Evolutionary conservation across 768 basidiomycete species (phyloP).

Genomic region (Calocybe gangraenosa): DNA sequence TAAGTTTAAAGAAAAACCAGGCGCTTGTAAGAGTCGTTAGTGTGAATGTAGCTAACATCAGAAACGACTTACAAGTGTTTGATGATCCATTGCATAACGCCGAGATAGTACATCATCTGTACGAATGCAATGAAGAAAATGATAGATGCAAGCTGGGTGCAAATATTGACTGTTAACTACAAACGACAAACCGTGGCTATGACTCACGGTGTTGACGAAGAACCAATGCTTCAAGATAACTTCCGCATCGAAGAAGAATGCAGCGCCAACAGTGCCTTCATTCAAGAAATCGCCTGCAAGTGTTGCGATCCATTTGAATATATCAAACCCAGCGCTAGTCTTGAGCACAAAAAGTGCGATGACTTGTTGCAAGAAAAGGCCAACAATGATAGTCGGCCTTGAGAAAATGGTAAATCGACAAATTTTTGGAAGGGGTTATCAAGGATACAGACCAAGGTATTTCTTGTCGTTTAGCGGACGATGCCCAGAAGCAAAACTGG

Average conservation of each 20-base stretch:
- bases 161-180: constrained; percentile 2
- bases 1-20: constrained; percentile 89
- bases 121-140: constrained; percentile 95
- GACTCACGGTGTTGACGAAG: constrained; percentile 71
- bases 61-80: constrained; percentile 62
- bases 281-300: constrained; percentile 78
- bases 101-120: constrained; percentile 87
- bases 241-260: constrained; percentile 77
- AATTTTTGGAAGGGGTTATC: not conserved
- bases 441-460: constrained; percentile 61
- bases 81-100: constrained; percentile 94
- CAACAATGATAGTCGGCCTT: constrained; percentile 86
- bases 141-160: constrained; percentile 59
- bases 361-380: constrained; percentile 79
- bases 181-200: constrained; percentile 3
- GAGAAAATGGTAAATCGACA: constrained; percentile 1
- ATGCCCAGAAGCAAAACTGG: constrained; percentile 68
- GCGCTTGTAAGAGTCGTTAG: constrained; percentile 41
- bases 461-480: constrained; percentile 56
- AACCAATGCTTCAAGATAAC: constrained; percentile 73
- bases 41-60: not conserved
- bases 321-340: constrained; percentile 71
- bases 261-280: constrained; percentile 64
- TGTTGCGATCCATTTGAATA: constrained; percentile 81
- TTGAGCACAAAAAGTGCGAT: constrained; percentile 91